Conservation (phyloP, 768 basidiomycete genomes). For the Auriscalpium microsporum region DNA sequence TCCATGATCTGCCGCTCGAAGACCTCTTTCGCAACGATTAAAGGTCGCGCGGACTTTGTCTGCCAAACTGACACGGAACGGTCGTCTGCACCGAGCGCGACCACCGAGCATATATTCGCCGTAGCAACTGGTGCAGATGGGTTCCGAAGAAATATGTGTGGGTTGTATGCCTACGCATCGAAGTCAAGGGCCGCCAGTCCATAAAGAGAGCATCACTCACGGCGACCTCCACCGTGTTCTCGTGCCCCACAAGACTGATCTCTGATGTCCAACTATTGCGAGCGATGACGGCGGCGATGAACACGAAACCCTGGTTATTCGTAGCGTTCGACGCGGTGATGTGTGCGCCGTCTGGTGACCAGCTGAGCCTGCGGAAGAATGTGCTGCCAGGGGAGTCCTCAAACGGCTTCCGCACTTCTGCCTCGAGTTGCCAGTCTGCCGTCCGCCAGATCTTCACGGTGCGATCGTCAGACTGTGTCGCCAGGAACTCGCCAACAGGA, state of each 20-base stretch:
- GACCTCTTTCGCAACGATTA: slow-evolving; percentile 89
- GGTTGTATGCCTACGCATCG: slow-evolving; percentile 69
- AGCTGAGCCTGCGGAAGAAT: slow-evolving; percentile 88
- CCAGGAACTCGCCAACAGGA: slow-evolving; percentile 94
- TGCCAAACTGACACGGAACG: slow-evolving; percentile 94
- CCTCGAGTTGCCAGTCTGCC: slow-evolving; percentile 81
- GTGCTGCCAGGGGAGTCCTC: slow-evolving; percentile 91
- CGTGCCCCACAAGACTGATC: slow-evolving; percentile 92
- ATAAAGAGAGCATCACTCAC: slow-evolving; percentile 36
- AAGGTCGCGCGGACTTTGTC: slow-evolving; percentile 82
- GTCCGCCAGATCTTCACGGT: slow-evolving; percentile 97
- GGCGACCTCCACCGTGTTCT: slow-evolving; percentile 93
- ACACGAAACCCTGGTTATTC: slow-evolving; percentile 92
- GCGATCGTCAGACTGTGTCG: slow-evolving; percentile 96
- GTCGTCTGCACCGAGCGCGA: slow-evolving; percentile 91
- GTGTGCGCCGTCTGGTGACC: slow-evolving; percentile 99
- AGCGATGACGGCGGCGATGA: slow-evolving; percentile 93
- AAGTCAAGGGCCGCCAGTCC: not conserved
- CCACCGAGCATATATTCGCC: slow-evolving; percentile 82
- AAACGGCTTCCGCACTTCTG: slow-evolving; percentile 84
- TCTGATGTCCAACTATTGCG: slow-evolving; percentile 85
- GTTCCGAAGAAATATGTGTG: slow-evolving; percentile 85
- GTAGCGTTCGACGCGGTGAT: slow-evolving; percentile 97
- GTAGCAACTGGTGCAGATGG: slow-evolving; percentile 58
- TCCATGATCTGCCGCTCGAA: slow-evolving; percentile 96